Percentiles rank a stretch among this genome's conserved stretches.
Evolutionary conservation across 2,329 filamentous ascomycete species (phyloP).

Genomic region (Arachnopeziza araneosa): DNA sequence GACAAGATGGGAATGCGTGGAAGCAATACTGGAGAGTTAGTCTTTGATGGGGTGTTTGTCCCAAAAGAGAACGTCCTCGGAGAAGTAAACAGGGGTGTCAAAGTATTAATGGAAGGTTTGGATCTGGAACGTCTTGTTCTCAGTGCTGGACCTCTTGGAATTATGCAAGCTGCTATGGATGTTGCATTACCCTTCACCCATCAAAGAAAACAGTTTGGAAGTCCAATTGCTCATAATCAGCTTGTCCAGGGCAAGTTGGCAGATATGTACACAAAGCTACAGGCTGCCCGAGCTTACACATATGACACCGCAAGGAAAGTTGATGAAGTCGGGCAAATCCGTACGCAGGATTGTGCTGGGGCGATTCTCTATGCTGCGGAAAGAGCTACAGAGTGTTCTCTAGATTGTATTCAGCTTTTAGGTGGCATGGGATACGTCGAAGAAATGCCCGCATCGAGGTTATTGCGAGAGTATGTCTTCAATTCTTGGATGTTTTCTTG

Average conservation of each 20-base stretch:
- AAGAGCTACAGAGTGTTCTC: slow-evolving; percentile 76
- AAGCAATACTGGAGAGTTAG: slow-evolving; percentile 89
- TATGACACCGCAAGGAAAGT: slow-evolving; percentile 75
- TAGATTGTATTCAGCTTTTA: slow-evolving; percentile 87
- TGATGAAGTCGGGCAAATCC: slow-evolving; percentile 67
- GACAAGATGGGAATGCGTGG: slow-evolving; percentile 99
- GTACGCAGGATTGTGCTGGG: slow-evolving; percentile 89
- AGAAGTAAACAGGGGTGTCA: slow-evolving; percentile 72
- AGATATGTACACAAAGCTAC: slow-evolving; percentile 95
- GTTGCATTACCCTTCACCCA: slow-evolving; percentile 84
- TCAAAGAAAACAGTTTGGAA: slow-evolving; percentile 80
- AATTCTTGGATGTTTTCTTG: neutral
- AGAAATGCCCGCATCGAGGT: slow-evolving; percentile 83
- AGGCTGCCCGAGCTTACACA: slow-evolving; percentile 79
- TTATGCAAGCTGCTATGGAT: slow-evolving; percentile 91
- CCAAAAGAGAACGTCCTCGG: slow-evolving; percentile 78
- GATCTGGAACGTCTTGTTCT: slow-evolving; percentile 92
- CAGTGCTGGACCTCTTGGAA: slow-evolving; percentile 80
- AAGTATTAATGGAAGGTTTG: slow-evolving; percentile 91
- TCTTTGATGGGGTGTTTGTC: slow-evolving; percentile 88
- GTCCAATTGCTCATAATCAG: slow-evolving; percentile 86
- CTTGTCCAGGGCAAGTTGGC: slow-evolving; percentile 88
- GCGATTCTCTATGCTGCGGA: slow-evolving; percentile 92
- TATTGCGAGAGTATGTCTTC: slow-evolving; percentile 57
- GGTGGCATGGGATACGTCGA: slow-evolving; percentile 96